Evolutionary conservation across 805 yeast genomes (phyloP), one percentile per base, ranked within the genome.

Genomic region (Wickerhamiella cacticola): DNA sequence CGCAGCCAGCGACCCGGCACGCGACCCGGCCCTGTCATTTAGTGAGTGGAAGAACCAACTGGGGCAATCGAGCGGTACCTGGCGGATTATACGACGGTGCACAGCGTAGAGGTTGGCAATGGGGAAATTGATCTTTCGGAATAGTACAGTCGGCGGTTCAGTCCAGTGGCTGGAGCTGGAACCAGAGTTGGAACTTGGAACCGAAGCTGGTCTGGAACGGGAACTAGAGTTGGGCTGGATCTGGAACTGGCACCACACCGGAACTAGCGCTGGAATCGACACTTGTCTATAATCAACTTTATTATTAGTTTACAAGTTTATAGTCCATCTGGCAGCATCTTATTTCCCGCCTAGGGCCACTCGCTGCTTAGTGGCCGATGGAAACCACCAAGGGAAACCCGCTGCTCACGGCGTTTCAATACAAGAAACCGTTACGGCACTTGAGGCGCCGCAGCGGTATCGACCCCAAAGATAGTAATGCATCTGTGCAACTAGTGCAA

Each of bases 401-500:
- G 12, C 39, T 45, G 34, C 43, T 48, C 29, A 46, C 51, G 9
- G 51, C 48, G 18, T 48, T 48, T 18, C 42, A 34, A 22, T 49
- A 45, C 29, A 40, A 49, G 23, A 45, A 38, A 29, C 41, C 50
- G 13, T 16, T 21, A n/a, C 44, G 35, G 5, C 48, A 39, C 15
- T 52, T 56, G 48, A 3, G 61, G 65, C 33, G 59, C 65, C 71
- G 49, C 72, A 73, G 46, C 18, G 34, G 41, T 21, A 23, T 41
- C 4, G 40, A 35, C 15, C 53, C 69, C 5, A 71, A 72, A 67
- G 71, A 7, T 59, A 75, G n/a, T 15, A 21, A 21, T 13, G 15
- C 34, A 16, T 31, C 36, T 2, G 9, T 29, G 13, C 36, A 41
- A 28, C 73, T 72, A 0, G 63, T 81, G 7, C 79, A 84, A 83